phyloP scores from a whole-genome alignment of 2,329 filamentous ascomycete genomes.

The Atkinsonella texensis region DNA sequence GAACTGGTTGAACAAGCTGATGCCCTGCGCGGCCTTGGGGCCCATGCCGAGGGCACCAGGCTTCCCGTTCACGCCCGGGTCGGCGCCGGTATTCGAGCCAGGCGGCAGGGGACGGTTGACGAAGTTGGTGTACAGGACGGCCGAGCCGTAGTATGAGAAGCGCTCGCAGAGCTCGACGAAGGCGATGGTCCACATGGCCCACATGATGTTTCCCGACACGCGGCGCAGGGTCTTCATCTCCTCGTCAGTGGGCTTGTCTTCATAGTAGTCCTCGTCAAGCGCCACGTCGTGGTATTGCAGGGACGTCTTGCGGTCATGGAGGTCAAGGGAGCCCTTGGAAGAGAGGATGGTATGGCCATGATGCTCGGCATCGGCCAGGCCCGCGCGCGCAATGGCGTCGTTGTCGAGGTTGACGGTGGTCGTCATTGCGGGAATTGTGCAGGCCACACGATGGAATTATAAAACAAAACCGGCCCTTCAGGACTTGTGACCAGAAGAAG shows the following conservation, averaged over 20 bases:
- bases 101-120: conserved; percentile 42
- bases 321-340: conserved; percentile 18
- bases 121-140: conserved; percentile 57
- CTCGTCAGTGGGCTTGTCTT: conserved; percentile 44
- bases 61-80: conserved; percentile 18
- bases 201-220: conserved; percentile 52
- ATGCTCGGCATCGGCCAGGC: conserved; percentile 20
- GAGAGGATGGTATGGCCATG: conserved; percentile 15
- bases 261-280: conserved; percentile 17
- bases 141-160: conserved; percentile 65
- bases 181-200: conserved; percentile 55
- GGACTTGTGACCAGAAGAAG: not conserved
- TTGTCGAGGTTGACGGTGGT: conserved; percentile 22
- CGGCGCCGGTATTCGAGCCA: conserved; percentile 42
- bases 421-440: conserved; percentile 18
- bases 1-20: conserved; percentile 45
- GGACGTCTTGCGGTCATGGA: conserved; percentile 8
- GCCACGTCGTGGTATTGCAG: conserved; percentile 10
- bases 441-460: not conserved
- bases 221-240: conserved; percentile 49
- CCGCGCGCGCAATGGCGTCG: conserved; percentile 23
- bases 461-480: too few relatives aligned
- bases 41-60: conserved; percentile 47
- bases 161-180: conserved; percentile 66
- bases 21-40: conserved; percentile 38